Base-by-base conservation (phyloP, 2,329 filamentous ascomycete species). In the Lachnellula suecica region DNA sequence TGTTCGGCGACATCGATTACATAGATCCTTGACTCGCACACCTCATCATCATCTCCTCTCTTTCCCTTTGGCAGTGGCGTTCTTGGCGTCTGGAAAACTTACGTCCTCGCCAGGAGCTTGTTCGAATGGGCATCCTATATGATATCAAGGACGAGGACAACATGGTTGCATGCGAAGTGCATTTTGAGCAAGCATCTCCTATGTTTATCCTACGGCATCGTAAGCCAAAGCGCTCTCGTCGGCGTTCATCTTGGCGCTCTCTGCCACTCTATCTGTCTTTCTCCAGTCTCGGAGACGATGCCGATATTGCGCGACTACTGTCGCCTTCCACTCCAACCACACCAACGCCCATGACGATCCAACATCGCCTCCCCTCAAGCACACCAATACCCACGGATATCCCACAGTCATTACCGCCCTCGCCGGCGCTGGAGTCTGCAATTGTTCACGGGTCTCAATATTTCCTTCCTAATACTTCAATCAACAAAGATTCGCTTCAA, bases 1-100 rank as follows among this genome's bases (percentile, higher is more conserved):
- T 67, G 38, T 67, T 67, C 49, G 65, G 65, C 20, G 65, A 63
- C 45, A 63, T 66, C 52, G 65, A 67, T 59, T 67, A 67, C 37
- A 60, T 61, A 45, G 64, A 67, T 59, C 64, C 65, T 50, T 67
- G 57, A 63, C 43, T 35, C 15, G 43, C 24, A 47, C 44, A 35
- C 48, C 50, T 56, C 48, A 47, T 35, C 42, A 31, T 50, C 27
- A 38, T 53, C 35, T 52, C 29, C 42, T 49, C 41, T 52, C 43
- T 17, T 51, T 48, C 49, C 54, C 41, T 57, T 38, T 56, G 25
- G 44, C 37, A 44, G 41, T 49, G 44, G 49, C 34, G 27, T 51
- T 20, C 46, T 44, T 24, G 49, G 34, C 31, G 15, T 51, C 49
- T 47, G 29, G 27, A 46, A 60, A 6, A 20, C 22, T 42, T 24